Percentiles rank a stretch among this genome's conserved stretches.
Evolutionary conservation across 2,329 filamentous ascomycete genomes (phyloP).

Genomic region (Trichophyton mentagrophytes): DNA sequence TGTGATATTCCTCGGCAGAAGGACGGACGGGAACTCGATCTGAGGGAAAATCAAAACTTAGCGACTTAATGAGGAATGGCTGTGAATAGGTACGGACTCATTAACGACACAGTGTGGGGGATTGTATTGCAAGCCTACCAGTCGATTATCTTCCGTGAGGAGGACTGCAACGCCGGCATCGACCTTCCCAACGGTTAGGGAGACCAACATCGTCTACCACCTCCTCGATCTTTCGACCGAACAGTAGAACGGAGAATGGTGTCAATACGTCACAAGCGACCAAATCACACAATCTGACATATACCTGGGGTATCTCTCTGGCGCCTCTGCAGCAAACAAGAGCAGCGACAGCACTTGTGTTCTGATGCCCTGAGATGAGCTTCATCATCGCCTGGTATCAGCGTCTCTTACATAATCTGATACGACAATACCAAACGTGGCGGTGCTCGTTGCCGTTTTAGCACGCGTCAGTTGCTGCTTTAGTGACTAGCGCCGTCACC

Average conservation of each 20-base stretch:
- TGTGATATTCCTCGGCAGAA: constrained; percentile 86
- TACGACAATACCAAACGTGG: not conserved
- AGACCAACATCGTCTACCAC: constrained; percentile 77
- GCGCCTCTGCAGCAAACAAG: not conserved
- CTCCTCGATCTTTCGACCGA: constrained; percentile 73
- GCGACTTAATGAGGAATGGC: not conserved
- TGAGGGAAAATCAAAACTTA: constrained; percentile 28
- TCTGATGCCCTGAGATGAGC: not conserved
- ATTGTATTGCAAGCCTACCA: constrained; percentile 46
- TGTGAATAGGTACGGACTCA: not conserved
- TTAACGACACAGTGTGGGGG: not conserved
- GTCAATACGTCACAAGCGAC: not conserved
- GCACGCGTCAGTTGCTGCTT: not conserved
- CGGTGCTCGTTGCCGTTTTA: not conserved
- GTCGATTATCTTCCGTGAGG: constrained; percentile 87
- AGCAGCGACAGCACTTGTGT: not conserved
- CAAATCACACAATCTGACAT: not conserved
- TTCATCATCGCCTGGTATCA: constrained; percentile 1
- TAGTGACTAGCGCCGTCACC: not conserved
- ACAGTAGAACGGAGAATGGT: constrained; percentile 33
- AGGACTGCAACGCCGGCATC: constrained; percentile 96
- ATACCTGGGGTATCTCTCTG: not conserved
- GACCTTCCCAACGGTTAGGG: constrained; percentile 96
- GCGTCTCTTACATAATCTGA: not conserved
- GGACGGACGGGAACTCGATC: constrained; percentile 98